Base-by-base conservation (phyloP, 192 early-diverging fungal species). In the Umbelopsis isabellina region DNA sequence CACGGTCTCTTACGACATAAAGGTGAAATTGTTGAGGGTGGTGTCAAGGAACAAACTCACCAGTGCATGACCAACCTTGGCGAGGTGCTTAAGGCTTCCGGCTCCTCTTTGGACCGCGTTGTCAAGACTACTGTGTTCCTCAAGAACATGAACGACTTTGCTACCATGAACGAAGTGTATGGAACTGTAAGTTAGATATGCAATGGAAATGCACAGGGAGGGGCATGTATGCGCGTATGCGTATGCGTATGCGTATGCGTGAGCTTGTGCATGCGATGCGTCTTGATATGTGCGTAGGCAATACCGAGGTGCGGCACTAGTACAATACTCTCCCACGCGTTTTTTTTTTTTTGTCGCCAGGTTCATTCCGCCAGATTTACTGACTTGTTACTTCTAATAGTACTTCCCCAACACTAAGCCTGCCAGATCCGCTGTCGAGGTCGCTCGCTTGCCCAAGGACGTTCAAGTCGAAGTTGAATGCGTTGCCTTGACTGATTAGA, bases 61-160 rank as follows among this genome's bases (percentile, higher is more conserved):
- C 92, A 91, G 83, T 85, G 83, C 21, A 75, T 99, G 72, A 88
- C 80, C 77, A 99, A 99, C 83, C 81, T 97, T 65, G 74, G 84
- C 70, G 92, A 90, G 2, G 93, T 99, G 55, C 85, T 99, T 35
- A 85, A 91, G 75, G 93, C 89, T 12, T 85, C 92, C 44, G 87
- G 91, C 66, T 89, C 93, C 68, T 86, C 85, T 46, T 86, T 97
- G 35, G 85, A 92, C 48, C 88, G 92, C 68, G 92, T 97, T 16
- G 90, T 97, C 79, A 99, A 99, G 87, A 96, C 95, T 23, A 97
- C 96, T 20, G 95, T 97, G 52, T 99, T 97, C 79, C 74, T 99
- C 45, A 92, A 94, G 81, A 87, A 89, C 75, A 93, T 93, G 87
- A 92, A 93, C 78, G 92, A 97, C 81, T 98, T 97, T 86, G 87